Percentiles rank a stretch among this genome's conserved stretches.
These are phyloP conservation scores for Coriolopsis trogii DNA, from an alignment of 1,284 basidiomycete genomes.

Conservation along the genomic window DNA sequence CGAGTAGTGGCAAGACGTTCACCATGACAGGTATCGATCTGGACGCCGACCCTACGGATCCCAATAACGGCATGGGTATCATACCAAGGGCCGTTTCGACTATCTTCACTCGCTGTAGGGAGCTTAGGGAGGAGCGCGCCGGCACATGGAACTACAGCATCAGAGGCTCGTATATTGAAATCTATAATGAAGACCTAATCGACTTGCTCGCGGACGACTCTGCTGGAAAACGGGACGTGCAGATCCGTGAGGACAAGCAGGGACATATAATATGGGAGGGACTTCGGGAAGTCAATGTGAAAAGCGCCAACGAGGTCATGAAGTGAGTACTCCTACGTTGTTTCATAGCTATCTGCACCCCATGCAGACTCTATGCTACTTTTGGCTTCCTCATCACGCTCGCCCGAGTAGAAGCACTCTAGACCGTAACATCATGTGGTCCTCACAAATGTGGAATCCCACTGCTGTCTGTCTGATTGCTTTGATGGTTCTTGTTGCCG, in stretches of 20 bases:
- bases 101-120: constrained; percentile 82
- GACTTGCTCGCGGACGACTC: constrained; percentile 82
- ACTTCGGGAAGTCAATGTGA: constrained; percentile 88
- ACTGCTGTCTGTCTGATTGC: no score
- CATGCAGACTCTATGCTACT: no score
- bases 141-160: constrained; percentile 73
- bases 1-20: constrained; percentile 95
- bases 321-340: constrained; percentile 60
- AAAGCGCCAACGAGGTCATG: constrained; percentile 89
- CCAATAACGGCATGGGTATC: constrained; percentile 85
- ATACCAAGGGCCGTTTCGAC: constrained; percentile 94
- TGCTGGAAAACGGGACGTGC: constrained; percentile 78
- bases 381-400: no score
- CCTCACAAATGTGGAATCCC: no score
- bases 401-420: no score
- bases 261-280: constrained; percentile 98
- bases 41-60: constrained; percentile 78
- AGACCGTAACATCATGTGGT: no score
- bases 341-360: no score
- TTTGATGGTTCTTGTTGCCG: no score
- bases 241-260: constrained; percentile 96
- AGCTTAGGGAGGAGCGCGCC: constrained; percentile 76
- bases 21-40: constrained; percentile 94
- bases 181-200: constrained; percentile 98
- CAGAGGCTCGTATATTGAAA: constrained; percentile 92